Conservation (phyloP, 108 stramenopile species). For the Skeletonema grethae region DNA sequence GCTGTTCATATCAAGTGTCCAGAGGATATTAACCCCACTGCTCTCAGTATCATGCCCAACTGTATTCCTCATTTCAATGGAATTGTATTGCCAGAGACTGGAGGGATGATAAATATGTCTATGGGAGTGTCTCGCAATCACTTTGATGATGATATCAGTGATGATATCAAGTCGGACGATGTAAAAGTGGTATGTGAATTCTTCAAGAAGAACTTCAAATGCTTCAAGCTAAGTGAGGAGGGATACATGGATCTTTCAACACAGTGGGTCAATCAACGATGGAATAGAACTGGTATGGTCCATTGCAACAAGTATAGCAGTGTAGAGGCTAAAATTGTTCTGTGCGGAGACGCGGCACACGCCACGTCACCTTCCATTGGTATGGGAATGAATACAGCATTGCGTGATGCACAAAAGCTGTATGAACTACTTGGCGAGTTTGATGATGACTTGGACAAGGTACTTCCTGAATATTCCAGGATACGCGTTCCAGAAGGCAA, state of each 20-base stretch:
- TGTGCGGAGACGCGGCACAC: conserved; percentile 64
- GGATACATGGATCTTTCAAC: conserved; percentile 44
- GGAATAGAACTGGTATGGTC: conserved; percentile 61
- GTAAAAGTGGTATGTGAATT: conserved; percentile 45
- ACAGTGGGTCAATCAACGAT: conserved; percentile 58
- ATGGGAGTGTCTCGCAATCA: conserved; percentile 43
- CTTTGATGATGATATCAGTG: conserved; percentile 9
- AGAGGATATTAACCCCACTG: conserved; percentile 7
- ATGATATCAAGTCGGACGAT: conserved; percentile 53
- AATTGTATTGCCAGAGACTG: conserved; percentile 57
- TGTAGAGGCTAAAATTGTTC: conserved; percentile 23
- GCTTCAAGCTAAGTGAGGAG: conserved; percentile 48
- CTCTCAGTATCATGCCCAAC: conserved; percentile 37
- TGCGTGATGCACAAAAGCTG: conserved; percentile 58
- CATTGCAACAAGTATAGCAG: conserved; percentile 61
- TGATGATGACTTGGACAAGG: conserved; percentile 48
- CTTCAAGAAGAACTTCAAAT: conserved; percentile 52
- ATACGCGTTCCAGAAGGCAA: conserved; percentile 65
- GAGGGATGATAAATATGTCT: conserved; percentile 43
- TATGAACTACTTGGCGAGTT: conserved; percentile 44
- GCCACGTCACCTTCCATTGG: conserved; percentile 62
- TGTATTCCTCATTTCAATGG: conserved; percentile 45
- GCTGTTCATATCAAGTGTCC: conserved; percentile 50
- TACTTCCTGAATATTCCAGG: conserved; percentile 50
- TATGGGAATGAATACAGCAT: conserved; percentile 73